phyloP scores from a whole-genome alignment of 176 grass and related monocot species.

The Bromus sterilis region DNA sequence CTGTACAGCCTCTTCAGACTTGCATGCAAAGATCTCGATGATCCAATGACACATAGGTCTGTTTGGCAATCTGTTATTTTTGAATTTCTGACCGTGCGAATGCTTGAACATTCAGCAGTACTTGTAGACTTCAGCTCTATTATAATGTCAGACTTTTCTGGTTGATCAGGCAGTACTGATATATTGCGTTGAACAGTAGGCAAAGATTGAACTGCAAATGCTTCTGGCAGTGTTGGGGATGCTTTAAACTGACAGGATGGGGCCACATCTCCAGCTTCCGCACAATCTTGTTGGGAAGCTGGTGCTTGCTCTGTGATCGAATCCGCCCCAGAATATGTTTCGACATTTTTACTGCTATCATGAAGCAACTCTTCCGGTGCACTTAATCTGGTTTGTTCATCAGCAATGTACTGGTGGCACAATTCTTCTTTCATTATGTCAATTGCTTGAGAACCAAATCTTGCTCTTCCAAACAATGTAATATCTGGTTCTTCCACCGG shows the following conservation, averaged over 20 bases:
- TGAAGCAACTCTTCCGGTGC: background rate
- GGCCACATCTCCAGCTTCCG: background rate
- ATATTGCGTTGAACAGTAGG: conserved; percentile 10
- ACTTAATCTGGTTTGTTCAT: background rate
- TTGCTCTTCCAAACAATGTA: conserved; percentile 87
- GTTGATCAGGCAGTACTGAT: background rate
- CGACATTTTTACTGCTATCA: background rate
- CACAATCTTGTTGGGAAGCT: background rate
- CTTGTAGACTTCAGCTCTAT: background rate
- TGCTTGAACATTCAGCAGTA: background rate
- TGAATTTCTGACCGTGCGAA: conserved; percentile 11
- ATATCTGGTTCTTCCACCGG: conserved; percentile 33
- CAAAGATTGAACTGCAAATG: background rate
- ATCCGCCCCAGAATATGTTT: conserved; percentile 8
- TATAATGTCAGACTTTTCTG: conserved; percentile 1
- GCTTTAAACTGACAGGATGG: background rate
- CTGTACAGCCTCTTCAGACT: conserved; percentile 87
- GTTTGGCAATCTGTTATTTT: background rate
- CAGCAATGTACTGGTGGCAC: background rate
- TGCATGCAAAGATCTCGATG: conserved; percentile 49
- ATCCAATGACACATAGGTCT: conserved; percentile 34
- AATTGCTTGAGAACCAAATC: conserved; percentile 58
- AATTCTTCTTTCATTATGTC: conserved; percentile 54
- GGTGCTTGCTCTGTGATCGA: background rate
- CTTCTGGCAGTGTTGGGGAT: background rate